Percentiles rank a stretch among this genome's conserved stretches.
Conservation (phyloP, 2,329 filamentous ascomycete species). For the Atkinsonella hypoxylon region DNA sequence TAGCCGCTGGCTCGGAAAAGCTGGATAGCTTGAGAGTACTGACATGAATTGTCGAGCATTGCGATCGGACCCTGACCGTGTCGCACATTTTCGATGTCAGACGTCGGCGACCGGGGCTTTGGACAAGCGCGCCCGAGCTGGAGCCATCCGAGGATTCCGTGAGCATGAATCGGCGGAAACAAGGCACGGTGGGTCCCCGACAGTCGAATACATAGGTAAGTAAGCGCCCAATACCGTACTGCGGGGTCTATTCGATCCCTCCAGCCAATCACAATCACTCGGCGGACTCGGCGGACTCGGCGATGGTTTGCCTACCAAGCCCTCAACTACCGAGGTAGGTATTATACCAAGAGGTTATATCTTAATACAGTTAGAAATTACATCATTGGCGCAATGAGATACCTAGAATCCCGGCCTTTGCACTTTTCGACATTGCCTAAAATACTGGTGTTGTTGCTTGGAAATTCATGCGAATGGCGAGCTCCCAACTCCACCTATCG, state of each 20-base stretch:
- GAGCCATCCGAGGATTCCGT: slow-evolving; percentile 4
- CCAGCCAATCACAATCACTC: too few species aligned
- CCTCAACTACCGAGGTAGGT: too few species aligned
- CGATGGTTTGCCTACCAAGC: too few species aligned
- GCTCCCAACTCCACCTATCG: not conserved
- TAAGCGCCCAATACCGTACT: too few species aligned
- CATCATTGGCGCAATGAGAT: too few species aligned
- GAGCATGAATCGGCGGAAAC: not conserved
- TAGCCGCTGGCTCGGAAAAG: not conserved
- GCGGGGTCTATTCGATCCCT: too few species aligned
- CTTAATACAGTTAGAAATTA: too few species aligned
- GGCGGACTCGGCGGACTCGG: too few species aligned
- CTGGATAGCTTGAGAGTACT: not conserved
- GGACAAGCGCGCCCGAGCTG: not conserved
- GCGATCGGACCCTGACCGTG: not conserved
- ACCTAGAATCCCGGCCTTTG: not conserved
- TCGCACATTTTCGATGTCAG: not conserved
- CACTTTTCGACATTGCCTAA: not conserved
- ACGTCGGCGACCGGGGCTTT: not conserved
- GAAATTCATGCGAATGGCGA: not conserved
- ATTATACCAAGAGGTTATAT: too few species aligned
- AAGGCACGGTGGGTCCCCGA: too few species aligned
- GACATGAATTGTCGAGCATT: not conserved
- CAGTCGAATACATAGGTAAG: too few species aligned
- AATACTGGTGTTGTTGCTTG: not conserved